Base-by-base conservation (phyloP, 495 filamentous ascomycete genomes). In the Neurospora sp. region DNA sequence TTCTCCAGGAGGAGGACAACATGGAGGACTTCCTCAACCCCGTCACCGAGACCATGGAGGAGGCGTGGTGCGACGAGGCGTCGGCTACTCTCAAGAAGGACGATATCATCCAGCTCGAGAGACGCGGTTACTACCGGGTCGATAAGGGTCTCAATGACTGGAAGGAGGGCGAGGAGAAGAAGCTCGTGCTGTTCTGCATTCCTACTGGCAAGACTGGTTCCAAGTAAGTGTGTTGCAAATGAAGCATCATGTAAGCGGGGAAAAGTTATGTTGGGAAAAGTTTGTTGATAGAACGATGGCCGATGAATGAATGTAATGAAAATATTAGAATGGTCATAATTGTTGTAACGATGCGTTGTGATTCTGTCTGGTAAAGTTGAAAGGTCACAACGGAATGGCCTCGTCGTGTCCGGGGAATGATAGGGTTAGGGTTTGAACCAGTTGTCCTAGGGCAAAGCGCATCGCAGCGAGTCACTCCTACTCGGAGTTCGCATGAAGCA, bases 21-120 rank as follows among this genome's bases (percentile, higher is more conserved):
- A 76, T 97, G 18, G 93, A 96, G 79, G 89, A 95, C 71, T 93
- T 93, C 78, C 79, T 97, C 73, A 97, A 88, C 79, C 85, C 87
- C 46, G 81, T 89, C 69, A 97, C 93, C 0, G 90, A 93, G 84
- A 91, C 90, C 73, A 89, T 90, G 78, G 91, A 91, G 72, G 86
- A 89, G 66, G 92, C 90, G 18, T 77, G 92, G 68, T 95, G 93
- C 46, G 94, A 97, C 78, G 90, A 88, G 79, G 96, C 94, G 75
- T 88, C 97, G 0, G 86, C 88, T 3, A 85, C 88, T 59, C 83
- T 97, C 70, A 91, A 91, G 84, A 89, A 88, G 81, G 92, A 91
- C 76, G 92, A 95, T 75, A 93, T 98, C 72, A 92, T 98, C 74
- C 94, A 97, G 85, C 93, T 98, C 74, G 94, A 98, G 87, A 87